These are phyloP conservation scores for Clarireedia monteithiana DNA, from an alignment of 2,329 filamentous ascomycete species.

Conservation along the genomic window DNA sequence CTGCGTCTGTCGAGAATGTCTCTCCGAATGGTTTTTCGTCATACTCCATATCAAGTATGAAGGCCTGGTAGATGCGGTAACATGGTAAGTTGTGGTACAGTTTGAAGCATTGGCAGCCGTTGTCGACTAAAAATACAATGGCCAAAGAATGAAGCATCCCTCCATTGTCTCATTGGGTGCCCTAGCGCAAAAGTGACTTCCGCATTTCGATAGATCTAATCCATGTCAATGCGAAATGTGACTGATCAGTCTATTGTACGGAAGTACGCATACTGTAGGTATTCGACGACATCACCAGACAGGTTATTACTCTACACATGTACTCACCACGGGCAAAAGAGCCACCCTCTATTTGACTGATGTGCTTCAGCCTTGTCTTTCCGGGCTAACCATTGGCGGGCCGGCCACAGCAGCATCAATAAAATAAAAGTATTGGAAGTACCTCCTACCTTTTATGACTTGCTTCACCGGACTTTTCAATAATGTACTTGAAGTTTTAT, in stretches of 20 bases:
- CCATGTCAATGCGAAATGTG: no score
- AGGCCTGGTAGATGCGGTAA: slow-evolving; percentile 16
- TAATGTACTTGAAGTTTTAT: neutral
- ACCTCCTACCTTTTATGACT: no score
- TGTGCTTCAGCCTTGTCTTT: neutral
- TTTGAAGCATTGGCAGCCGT: neutral
- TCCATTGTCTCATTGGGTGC: neutral
- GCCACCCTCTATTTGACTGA: neutral
- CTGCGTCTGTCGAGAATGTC: slow-evolving; percentile 4
- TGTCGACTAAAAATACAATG: neutral
- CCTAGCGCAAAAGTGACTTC: neutral
- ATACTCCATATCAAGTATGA: slow-evolving; percentile 25
- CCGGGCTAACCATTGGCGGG: neutral
- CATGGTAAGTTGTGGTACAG: slow-evolving; percentile 16
- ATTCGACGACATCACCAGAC: no score
- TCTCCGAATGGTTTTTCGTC: slow-evolving; percentile 19
- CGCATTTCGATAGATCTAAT: neutral
- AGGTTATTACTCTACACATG: no score
- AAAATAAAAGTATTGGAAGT: neutral
- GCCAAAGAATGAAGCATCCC: neutral
- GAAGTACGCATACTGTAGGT: no score
- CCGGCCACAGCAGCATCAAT: neutral
- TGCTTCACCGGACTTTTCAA: neutral
- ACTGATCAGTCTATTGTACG: no score
- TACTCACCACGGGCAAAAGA: neutral